Evolutionary conservation across 768 basidiomycete species (phyloP).

Genomic region (Tylopilus sp.): DNA sequence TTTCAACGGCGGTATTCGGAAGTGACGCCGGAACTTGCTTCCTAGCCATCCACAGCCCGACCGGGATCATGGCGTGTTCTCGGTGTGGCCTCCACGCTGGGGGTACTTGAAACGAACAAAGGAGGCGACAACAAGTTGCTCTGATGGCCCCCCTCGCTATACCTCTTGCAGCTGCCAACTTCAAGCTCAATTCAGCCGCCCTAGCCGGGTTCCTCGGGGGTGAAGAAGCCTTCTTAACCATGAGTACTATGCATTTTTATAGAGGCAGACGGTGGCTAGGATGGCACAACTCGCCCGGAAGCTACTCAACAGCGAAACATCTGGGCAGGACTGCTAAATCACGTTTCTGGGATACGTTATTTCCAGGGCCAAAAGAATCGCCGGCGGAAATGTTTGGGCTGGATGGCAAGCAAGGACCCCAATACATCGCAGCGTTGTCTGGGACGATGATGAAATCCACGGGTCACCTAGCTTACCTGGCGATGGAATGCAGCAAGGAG

Average conservation of each 20-base stretch:
- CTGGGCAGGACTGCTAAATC: conserved; percentile 31
- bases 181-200: conserved; percentile 26
- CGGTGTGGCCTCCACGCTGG: no score
- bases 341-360: conserved; percentile 32
- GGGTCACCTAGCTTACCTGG: conserved; percentile 26
- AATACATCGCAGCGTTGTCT: conserved; percentile 27
- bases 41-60: no score
- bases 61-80: conserved; percentile 4
- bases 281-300: conserved; percentile 37
- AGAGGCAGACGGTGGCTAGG: conserved; percentile 31
- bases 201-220: conserved; percentile 37
- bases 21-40: no score
- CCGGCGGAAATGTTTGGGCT: conserved; percentile 28
- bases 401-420: conserved; percentile 28
- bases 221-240: conserved; percentile 35
- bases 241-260: conserved; percentile 10
- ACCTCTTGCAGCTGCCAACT: conserved; percentile 5
- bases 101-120: no score
- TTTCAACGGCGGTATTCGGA: no score
- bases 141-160: conserved; percentile 10
- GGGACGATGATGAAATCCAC: conserved; percentile 29
- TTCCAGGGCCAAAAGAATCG: conserved; percentile 26
- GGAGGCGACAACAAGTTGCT: conserved; percentile 21
- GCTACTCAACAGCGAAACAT: conserved; percentile 30
- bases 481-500: conserved; percentile 16